Percentiles rank a stretch among this genome's conserved stretches.
phyloP scores from a whole-genome alignment of 805 yeast species.

The Candida maltosa region DNA sequence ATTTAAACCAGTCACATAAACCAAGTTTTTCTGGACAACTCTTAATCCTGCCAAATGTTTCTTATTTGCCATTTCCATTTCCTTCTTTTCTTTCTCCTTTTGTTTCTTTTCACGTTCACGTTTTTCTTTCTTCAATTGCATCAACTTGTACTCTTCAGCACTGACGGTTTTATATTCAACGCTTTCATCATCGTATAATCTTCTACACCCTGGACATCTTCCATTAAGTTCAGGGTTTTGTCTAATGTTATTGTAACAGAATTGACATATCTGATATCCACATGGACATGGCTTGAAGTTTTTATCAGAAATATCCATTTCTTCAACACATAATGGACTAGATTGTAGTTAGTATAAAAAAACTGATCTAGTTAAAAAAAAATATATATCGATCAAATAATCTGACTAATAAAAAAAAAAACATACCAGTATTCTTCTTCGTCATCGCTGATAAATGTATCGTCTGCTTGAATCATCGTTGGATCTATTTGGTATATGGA shows the following conservation, averaged over 20 bases:
- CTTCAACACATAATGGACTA: constrained; percentile 95
- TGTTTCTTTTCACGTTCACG: constrained; percentile 81
- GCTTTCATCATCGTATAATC: constrained; percentile 87
- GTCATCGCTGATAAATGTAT: constrained; percentile 68
- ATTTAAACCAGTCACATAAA: constrained; percentile 91
- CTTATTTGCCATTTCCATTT: constrained; percentile 78
- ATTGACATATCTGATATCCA: constrained; percentile 97
- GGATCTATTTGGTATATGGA: no score
- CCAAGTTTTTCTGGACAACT: constrained; percentile 96
- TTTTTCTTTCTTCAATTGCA: constrained; percentile 75
- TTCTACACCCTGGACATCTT: constrained; percentile 95
- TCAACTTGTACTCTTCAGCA: constrained; percentile 82
- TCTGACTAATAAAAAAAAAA: neutral
- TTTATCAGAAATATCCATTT: constrained; percentile 93
- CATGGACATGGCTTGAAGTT: constrained; percentile 99
- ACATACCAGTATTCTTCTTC: constrained; percentile 73
- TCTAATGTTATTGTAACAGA: constrained; percentile 94
- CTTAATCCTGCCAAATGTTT: constrained; percentile 94
- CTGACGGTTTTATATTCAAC: constrained; percentile 84
- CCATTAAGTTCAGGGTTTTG: constrained; percentile 95
- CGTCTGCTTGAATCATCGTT: constrained; percentile 36
- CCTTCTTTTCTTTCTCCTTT: constrained; percentile 87
- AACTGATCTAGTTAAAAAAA: constrained; percentile 15
- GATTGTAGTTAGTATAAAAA: no score
- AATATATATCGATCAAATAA: neutral